Conservation (phyloP, 352 stramenopile genomes). For the Thalassiosira delicatula region DNA sequence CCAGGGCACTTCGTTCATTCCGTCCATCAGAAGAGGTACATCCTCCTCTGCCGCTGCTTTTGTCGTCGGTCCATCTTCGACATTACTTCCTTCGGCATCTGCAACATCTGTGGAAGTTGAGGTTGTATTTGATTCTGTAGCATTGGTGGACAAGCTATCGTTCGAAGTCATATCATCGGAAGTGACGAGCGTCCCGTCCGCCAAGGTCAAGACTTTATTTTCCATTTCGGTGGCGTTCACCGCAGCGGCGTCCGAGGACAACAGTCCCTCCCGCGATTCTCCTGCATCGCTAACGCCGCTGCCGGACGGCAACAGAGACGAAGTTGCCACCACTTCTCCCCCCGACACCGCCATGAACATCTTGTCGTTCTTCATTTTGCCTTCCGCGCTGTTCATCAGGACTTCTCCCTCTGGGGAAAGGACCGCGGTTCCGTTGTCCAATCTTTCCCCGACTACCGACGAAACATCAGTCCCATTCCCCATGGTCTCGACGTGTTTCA, state of each 20-base stretch:
- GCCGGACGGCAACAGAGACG: conserved; percentile 32
- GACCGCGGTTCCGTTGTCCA: conserved; percentile 40
- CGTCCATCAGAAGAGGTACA: conserved; percentile 17
- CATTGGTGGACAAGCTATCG: conserved; percentile 21
- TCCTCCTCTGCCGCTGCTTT: no score
- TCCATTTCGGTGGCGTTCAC: neutral
- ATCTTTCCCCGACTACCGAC: conserved; percentile 29
- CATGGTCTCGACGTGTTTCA: conserved; percentile 40
- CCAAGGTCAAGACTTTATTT: conserved; percentile 66
- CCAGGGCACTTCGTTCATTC: conserved; percentile 34
- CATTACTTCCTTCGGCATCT: neutral
- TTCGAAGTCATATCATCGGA: conserved; percentile 33
- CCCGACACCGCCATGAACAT: conserved; percentile 54
- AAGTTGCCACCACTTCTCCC: conserved; percentile 45
- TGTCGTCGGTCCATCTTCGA: conserved; percentile 15
- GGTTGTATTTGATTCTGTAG: conserved; percentile 21
- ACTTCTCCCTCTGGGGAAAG: conserved; percentile 42
- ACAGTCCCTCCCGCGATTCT: no score
- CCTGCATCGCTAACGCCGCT: conserved; percentile 15
- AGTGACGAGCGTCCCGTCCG: conserved; percentile 46
- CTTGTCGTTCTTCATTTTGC: conserved; percentile 23
- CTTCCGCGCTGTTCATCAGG: conserved; percentile 38
- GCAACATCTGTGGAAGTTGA: conserved; percentile 22
- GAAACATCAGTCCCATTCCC: conserved; percentile 51
- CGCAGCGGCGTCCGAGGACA: neutral